Conservation (phyloP, 257 asterid species). For the Forsythia suspensa region DNA sequence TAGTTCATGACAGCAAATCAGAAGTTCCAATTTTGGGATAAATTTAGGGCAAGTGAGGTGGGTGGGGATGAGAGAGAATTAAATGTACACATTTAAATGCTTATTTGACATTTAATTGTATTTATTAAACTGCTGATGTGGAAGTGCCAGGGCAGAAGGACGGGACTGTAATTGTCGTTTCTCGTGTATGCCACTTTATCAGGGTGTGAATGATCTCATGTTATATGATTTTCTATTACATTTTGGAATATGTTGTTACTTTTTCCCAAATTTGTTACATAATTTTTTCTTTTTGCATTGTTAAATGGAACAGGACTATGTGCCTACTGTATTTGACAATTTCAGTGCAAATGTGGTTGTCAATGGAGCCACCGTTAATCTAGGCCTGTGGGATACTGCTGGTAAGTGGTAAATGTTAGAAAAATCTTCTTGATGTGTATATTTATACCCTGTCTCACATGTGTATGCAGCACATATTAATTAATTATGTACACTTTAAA, state of each 20-base stretch:
- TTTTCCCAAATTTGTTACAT: constrained; percentile 7
- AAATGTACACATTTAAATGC: no score
- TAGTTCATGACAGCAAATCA: constrained; percentile 52
- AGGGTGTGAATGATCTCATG: constrained; percentile 1
- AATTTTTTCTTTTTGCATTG: constrained; percentile 14
- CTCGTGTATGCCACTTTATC: constrained; percentile 13
- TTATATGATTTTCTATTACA: not conserved
- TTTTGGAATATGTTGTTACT: not conserved
- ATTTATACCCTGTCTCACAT: not conserved
- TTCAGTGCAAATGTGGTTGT: constrained; percentile 64
- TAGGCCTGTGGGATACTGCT: constrained; percentile 66
- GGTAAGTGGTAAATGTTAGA: constrained; percentile 43
- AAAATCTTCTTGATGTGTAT: not conserved
- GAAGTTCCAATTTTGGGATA: constrained; percentile 23
- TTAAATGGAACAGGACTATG: constrained; percentile 61
- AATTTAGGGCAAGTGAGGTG: no score
- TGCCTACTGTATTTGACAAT: constrained; percentile 59
- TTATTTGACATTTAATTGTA: no score
- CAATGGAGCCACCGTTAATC: constrained; percentile 52
- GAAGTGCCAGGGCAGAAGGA: no score
- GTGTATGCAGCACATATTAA: not conserved
- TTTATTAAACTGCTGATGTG: no score
- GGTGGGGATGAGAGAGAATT: no score
- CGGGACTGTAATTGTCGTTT: not conserved
- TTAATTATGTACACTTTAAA: not conserved